Evolutionary conservation across 169 alveolate species (phyloP).

Genomic region (Plasmodium cynomolgi): DNA sequence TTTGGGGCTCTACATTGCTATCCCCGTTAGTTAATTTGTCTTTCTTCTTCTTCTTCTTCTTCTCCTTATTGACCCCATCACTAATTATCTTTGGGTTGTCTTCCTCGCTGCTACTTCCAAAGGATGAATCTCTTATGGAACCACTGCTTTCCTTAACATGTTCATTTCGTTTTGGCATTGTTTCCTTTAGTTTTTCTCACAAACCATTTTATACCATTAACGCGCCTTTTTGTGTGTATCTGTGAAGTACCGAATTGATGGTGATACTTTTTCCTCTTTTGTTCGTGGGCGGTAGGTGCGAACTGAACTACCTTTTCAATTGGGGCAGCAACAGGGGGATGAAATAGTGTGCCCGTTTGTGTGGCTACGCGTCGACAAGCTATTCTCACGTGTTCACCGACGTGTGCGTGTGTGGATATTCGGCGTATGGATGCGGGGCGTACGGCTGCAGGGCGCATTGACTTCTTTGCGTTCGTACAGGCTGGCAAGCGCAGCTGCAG

Average conservation of each 20-base stretch:
- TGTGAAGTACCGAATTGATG: neutral
- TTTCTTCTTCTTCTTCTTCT: slow-evolving; percentile 1
- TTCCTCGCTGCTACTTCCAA: neutral
- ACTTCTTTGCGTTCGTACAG: neutral
- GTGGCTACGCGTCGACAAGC: neutral
- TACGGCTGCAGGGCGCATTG: neutral
- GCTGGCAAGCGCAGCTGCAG: neutral
- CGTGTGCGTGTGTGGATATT: neutral
- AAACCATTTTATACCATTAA: slow-evolving; percentile 10
- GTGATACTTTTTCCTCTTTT: neutral
- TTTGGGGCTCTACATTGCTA: neutral
- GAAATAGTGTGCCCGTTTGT: neutral
- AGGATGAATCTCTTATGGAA: neutral
- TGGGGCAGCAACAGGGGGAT: neutral
- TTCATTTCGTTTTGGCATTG: slow-evolving; percentile 39
- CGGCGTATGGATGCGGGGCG: neutral
- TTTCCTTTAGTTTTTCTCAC: slow-evolving; percentile 9
- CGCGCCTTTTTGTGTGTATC: neutral
- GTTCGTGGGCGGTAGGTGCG: neutral
- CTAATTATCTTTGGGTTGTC: neutral
- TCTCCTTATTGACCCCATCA: neutral
- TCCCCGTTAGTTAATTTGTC: neutral
- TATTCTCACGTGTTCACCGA: neutral
- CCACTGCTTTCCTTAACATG: neutral
- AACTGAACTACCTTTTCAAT: neutral